phyloP scores from a whole-genome alignment of 768 basidiomycete species.

The Floccularia luteovirens region DNA sequence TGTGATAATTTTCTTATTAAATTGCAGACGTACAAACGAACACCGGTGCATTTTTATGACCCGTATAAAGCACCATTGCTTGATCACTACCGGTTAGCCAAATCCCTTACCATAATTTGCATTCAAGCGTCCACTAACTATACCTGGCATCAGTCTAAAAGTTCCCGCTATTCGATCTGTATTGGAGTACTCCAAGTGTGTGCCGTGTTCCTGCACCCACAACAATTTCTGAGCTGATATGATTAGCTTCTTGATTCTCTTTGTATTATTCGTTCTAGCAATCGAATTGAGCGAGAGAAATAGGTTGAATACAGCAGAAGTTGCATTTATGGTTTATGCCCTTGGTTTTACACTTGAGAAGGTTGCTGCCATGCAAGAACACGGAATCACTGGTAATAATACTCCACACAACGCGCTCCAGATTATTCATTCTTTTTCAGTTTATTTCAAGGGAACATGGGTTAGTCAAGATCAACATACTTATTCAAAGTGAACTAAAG shows the following conservation, averaged over 20 bases:
- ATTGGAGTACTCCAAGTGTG: conserved; percentile 81
- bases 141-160: conserved; percentile 53
- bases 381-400: conserved; percentile 72
- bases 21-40: conserved; percentile 82
- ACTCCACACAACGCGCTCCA: neutral
- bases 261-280: conserved; percentile 71
- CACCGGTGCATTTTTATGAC: conserved; percentile 90
- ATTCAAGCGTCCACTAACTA: conserved; percentile 1
- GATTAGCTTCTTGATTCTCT: conserved; percentile 77
- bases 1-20: neutral
- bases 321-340: conserved; percentile 70
- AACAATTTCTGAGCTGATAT: no score
- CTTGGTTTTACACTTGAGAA: conserved; percentile 89
- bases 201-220: neutral
- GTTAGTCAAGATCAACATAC: conserved; percentile 21
- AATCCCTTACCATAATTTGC: neutral
- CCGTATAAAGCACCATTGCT: conserved; percentile 90
- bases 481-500: conserved; percentile 6
- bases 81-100: conserved; percentile 82
- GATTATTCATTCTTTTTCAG: conserved; percentile 22
- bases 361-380: conserved; percentile 92
- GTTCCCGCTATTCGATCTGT: conserved; percentile 89
- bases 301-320: conserved; percentile 58
- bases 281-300: conserved; percentile 66
- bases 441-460: conserved; percentile 84